Conservation (phyloP, 257 asterid species). For the Solanum medicagineum region DNA sequence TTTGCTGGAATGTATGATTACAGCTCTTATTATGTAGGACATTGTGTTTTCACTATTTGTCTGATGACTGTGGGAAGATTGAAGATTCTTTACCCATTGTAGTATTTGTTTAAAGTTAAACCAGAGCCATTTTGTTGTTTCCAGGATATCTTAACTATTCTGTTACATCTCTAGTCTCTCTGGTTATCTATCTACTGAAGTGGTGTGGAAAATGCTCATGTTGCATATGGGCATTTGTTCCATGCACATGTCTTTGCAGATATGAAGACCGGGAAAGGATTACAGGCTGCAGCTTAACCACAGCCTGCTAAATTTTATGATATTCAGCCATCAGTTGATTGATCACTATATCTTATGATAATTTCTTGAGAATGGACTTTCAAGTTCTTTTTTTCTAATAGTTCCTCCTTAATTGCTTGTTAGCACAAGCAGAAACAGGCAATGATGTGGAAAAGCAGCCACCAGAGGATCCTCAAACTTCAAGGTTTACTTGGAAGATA, state of each 20-base stretch:
- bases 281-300: not conserved
- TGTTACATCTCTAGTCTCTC: not conserved
- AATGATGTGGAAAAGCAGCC: not conserved
- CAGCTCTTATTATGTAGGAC: not conserved
- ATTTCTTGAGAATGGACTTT: not conserved
- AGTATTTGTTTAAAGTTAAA: not conserved
- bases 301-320: not conserved
- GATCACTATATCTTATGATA: not conserved
- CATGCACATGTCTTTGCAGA: not conserved
- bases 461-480: conserved; percentile 1
- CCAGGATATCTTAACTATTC: not conserved
- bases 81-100: not conserved
- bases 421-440: not conserved
- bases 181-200: not conserved
- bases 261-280: not conserved
- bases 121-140: not conserved
- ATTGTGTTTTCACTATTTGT: not conserved
- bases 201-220: not conserved
- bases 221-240: not conserved
- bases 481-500: conserved; percentile 8
- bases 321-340: not conserved
- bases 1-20: not conserved
- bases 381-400: not conserved
- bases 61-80: not conserved
- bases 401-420: not conserved